Conservation (phyloP, 805 yeast species). For the Candida orba region DNA sequence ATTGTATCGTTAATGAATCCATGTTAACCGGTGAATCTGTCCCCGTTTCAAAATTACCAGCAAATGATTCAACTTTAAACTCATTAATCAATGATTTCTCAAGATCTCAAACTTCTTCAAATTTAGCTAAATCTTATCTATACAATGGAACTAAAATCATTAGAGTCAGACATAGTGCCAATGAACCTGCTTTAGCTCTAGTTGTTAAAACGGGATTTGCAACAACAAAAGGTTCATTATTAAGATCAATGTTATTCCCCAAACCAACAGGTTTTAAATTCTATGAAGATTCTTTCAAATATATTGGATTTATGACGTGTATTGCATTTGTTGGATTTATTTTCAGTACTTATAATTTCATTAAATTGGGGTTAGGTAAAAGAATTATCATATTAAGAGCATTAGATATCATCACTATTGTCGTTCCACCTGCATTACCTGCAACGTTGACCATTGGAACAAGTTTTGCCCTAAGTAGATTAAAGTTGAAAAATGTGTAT, state of each 20-base stretch:
- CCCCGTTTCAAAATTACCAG: conserved; percentile 80
- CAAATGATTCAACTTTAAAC: conserved; percentile 53
- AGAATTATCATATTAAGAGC: conserved; percentile 78
- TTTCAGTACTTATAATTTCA: conserved; percentile 75
- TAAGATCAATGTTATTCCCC: conserved; percentile 95
- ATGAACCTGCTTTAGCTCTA: conserved; percentile 67
- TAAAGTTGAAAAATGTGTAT: conserved; percentile 62
- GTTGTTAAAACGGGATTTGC: conserved; percentile 87
- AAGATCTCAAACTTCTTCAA: conserved; percentile 48
- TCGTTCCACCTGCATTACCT: conserved; percentile 97
- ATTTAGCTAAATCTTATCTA: conserved; percentile 66
- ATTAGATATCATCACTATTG: conserved; percentile 88
- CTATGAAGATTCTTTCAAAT: conserved; percentile 89
- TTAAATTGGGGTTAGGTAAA: conserved; percentile 64
- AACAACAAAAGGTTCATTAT: conserved; percentile 90
- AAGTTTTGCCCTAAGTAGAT: conserved; percentile 76
- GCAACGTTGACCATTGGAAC: conserved; percentile 97
- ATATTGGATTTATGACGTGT: conserved; percentile 88
- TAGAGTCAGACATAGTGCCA: conserved; percentile 61
- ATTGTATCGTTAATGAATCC: conserved; percentile 93
- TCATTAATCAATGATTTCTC: conserved; percentile 49
- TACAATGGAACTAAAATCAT: conserved; percentile 88
- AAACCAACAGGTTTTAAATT: conserved; percentile 91
- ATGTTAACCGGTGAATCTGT: conserved; percentile 98
- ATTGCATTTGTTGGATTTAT: conserved; percentile 82